Percentiles rank a stretch among this genome's conserved stretches.
Evolutionary conservation across 23 red algal species (phyloP).

Genomic region (Gracilariopsis chorda): DNA sequence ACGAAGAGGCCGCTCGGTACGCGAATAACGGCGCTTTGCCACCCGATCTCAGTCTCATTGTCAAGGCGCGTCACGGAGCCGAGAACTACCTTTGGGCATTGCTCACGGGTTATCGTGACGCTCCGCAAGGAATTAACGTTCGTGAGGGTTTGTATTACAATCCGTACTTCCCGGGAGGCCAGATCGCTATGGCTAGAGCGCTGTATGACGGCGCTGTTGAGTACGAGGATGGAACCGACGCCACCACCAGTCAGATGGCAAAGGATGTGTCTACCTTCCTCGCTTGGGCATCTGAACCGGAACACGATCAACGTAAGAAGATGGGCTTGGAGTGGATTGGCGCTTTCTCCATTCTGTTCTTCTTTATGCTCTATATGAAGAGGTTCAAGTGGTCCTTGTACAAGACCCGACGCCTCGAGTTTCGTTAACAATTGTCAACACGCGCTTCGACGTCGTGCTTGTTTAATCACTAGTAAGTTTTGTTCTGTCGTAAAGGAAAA

Average conservation of each 20-base stretch:
- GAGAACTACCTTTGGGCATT: slow-evolving; percentile 96
- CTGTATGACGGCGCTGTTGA: slow-evolving; percentile 96
- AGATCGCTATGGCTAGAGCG: slow-evolving; percentile 96
- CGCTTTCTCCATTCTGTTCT: slow-evolving; percentile 64
- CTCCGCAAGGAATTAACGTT: slow-evolving; percentile 83
- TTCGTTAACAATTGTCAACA: slow-evolving; percentile 40
- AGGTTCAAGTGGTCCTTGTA: slow-evolving; percentile 89
- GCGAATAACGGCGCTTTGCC: slow-evolving; percentile 98
- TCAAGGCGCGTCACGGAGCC: slow-evolving; percentile 92
- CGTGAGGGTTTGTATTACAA: slow-evolving; percentile 97
- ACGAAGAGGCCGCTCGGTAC: slow-evolving; percentile 98
- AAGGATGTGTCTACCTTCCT: slow-evolving; percentile 98
- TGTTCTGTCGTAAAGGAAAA: slow-evolving; percentile 13
- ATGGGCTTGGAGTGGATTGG: slow-evolving; percentile 94
- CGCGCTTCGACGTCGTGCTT: neutral
- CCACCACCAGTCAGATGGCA: slow-evolving; percentile 97
- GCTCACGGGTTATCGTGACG: slow-evolving; percentile 96
- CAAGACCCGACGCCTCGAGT: slow-evolving; percentile 91
- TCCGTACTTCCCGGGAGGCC: slow-evolving; percentile 92
- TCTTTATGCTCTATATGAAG: slow-evolving; percentile 84
- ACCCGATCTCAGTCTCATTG: slow-evolving; percentile 94
- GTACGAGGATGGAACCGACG: slow-evolving; percentile 98
- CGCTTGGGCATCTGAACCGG: slow-evolving; percentile 94
- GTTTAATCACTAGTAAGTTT: slow-evolving; percentile 8
- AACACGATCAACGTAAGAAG: slow-evolving; percentile 94